Evolutionary conservation across 306 rosid species (phyloP).

Genomic region (Albizia julibrissin): DNA sequence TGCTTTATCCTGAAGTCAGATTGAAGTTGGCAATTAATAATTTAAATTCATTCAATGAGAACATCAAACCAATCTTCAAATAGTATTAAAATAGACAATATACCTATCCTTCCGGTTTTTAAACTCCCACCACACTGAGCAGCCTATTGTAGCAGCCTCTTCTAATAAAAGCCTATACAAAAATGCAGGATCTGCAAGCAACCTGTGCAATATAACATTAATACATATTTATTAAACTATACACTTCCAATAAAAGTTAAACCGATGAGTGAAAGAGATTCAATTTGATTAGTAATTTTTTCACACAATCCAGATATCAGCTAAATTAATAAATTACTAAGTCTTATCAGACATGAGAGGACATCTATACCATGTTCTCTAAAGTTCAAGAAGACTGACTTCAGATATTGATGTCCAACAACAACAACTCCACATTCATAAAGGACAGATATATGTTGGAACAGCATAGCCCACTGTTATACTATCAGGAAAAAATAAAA

Average conservation of each 20-base stretch:
- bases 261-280: slow-evolving; percentile 4
- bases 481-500: neutral
- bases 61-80: slow-evolving; percentile 26
- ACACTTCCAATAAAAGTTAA: slow-evolving; percentile 18
- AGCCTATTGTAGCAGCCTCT: slow-evolving; percentile 82
- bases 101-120: slow-evolving; percentile 91
- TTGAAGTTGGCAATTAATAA: slow-evolving; percentile 22
- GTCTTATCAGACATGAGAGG: neutral
- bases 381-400: neutral
- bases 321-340: neutral
- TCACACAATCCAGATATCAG: neutral
- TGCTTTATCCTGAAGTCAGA: slow-evolving; percentile 76
- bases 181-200: slow-evolving; percentile 98
- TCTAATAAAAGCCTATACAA: slow-evolving; percentile 79
- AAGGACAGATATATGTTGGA: slow-evolving; percentile 13
- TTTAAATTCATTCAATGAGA: slow-evolving; percentile 21
- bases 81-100: slow-evolving; percentile 24
- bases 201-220: slow-evolving; percentile 57
- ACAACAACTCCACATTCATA: slow-evolving; percentile 15
- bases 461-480: neutral
- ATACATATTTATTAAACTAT: neutral
- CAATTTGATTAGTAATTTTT: neutral
- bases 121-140: slow-evolving; percentile 90
- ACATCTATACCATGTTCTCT: slow-evolving; percentile 21
- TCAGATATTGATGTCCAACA: neutral